Evolutionary conservation across 768 basidiomycete species (phyloP), one percentile per base, ranked within the genome.

Genomic region (Pleurotus ostreatus): DNA sequence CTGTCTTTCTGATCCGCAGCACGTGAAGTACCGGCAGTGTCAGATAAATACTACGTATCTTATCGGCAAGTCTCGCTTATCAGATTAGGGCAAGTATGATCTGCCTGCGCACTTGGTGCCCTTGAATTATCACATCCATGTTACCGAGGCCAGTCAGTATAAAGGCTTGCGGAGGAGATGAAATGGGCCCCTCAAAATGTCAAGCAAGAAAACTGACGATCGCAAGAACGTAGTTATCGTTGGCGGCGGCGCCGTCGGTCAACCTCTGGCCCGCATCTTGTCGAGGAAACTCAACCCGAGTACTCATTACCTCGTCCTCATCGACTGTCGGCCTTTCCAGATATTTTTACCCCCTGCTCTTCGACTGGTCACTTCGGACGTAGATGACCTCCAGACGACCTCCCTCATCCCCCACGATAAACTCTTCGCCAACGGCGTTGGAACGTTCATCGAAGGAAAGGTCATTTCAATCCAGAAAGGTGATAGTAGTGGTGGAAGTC

Each of bases 241-340:
- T 49, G 83, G 84, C 41, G 87, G 82, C 26, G 86, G 83, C 49
- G 71, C 68, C n/a, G 77, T 75, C 0, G 86, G 86, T 8, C 67
- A 71, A 23, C 60, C 71, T 9, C 59, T 79, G 49, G 77, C 76
- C 1, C 74, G 76, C 25, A 65, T 63, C 2, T 81, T 89, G 55
- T 78, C 82, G 3, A 64, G 71, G 11, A 75, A 74, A 44, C 76
- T 88, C 59, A 74, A 82, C 65, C 56, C 75, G 0, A 63, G 69
- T 6, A 73, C 73, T 37, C 76, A 80, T 67, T 74, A 76, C 58
- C 64, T 89, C 58, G 68, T 82, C 56, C 76, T 89, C 59, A 70
- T 90, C 59, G 79, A 74, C 44, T 65, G 78, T 0, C 77, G 78
- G 1, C 72, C 82, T 2, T 84, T 78, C 63, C 73, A 71, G 57